Evolutionary conservation across 768 basidiomycete genomes (phyloP), one percentile per base, ranked within the genome.

Genomic region (Lactarius quietus): DNA sequence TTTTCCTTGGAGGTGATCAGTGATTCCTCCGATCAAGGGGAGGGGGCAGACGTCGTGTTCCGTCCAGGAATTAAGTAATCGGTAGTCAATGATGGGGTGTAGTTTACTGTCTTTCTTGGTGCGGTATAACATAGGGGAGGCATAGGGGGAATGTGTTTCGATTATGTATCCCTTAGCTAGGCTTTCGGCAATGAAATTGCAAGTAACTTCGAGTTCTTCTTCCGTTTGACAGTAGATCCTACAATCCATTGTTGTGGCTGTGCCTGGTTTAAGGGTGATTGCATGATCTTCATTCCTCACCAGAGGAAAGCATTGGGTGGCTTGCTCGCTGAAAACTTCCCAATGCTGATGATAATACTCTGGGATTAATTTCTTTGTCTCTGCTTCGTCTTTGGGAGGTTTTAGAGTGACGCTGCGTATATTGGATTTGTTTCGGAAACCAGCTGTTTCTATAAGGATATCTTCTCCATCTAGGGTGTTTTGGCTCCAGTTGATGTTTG

Each of bases 181-280:
- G 9, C 26, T 14, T 28, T 51, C 48, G 9, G 26, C 15, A 0
- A 52, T 2, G 14, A 28, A 52, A 1, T 52, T 17, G 0, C 28
- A 6, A 1, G 26, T 52, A 1, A 10, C 51, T 6, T 6, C 6
- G 1, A 26, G 5, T 28, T 52, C 51, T 15, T 12, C 23, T 28
- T 14, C 12, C 0, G 51, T 52, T 1, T 12, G 26, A 0, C 20
- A 5, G 6, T 52, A 52, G 0, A 52, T 29, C 15, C 17, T 52
- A 14, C 51, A 52, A 5, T 52, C 7, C 0, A 52, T 3, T 1
- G 10, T 28, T 0, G 10, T 1, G 0, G 51, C 26, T 0, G 28
- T 26, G 0, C 18, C 51, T 1, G 51, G 51, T 28, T 6, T 2
- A 1, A 29, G 10, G 0, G 5, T 28, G 51, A 52, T 52, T 0